Evolutionary conservation across 768 basidiomycete species (phyloP), one percentile per base, ranked within the genome.

Genomic region (Favolaschia claudopus): DNA sequence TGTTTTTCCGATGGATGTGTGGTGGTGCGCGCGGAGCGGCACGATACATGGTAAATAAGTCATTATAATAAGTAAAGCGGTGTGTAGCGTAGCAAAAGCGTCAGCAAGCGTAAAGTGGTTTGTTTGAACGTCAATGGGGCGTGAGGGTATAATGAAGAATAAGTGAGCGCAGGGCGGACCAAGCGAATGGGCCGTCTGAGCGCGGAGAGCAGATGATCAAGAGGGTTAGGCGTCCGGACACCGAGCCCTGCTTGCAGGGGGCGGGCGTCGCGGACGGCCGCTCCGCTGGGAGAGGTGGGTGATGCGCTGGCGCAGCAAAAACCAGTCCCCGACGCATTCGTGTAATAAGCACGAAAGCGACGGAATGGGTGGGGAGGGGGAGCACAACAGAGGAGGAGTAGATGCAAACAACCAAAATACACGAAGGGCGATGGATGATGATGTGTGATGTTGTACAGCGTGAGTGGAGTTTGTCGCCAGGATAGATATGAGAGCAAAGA

Each of bases 361-460:
- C n/a, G n/a, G n/a, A n/a, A n/a, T n/a, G n/a, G n/a, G 54, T 28
- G 24, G 19, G 36, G 10, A 38, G 24, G 32, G 5, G 51, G 22
- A 20, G 34, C 25, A 38, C 31, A 47, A 55, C 29, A 39, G 9
- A 34, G 25, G 22, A 15, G 32, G 42, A 44, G 31, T 10, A 28
- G 47, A 29, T 36, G 33, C 33, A 31, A 28, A 22, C 25, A 9
- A 27, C 25, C 24, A 42, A 24, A n/a, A 33, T 46, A 46, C 28
- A 43, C 51, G 51, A 53, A 24, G 40, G 19, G 10, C 14, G 3
- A 22, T 7, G n/a, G 45, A 7, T 19, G 45, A 4, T 14, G 33
- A 32, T 28, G 32, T 52, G 50, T 43, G 56, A 39, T 60, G 52
- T 29, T 60, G 59, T 60, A 60, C 59, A 60, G 27, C 46, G 52